Conservation (phyloP, 2,329 filamentous ascomycete genomes). For the Plenodomus lindquistii region DNA sequence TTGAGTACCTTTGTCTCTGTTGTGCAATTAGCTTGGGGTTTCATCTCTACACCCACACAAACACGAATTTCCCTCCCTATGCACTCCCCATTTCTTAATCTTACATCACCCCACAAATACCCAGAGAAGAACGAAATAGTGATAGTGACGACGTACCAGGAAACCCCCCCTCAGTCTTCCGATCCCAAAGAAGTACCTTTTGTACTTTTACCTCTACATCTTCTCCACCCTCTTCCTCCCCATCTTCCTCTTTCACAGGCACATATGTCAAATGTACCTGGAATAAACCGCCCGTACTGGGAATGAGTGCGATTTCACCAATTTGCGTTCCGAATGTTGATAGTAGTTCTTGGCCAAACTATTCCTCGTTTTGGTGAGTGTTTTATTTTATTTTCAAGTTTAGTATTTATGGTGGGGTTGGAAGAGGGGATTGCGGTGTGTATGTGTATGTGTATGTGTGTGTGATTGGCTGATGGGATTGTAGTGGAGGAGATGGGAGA, state of each 20-base stretch:
- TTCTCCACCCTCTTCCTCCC: slow-evolving; percentile 4
- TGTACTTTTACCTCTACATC: slow-evolving; percentile 32
- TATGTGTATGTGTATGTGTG: too few species aligned
- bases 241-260: not conserved
- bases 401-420: too few species aligned
- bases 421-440: too few species aligned
- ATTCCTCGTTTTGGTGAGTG: not conserved
- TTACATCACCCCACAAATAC: not conserved
- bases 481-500: not conserved
- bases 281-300: slow-evolving; percentile 83
- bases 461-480: not conserved
- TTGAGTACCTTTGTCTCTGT: slow-evolving; percentile 87
- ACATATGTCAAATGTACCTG: slow-evolving; percentile 63
- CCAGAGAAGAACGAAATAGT: not conserved
- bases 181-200: slow-evolving; percentile 77
- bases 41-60: not conserved
- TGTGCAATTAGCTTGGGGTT: slow-evolving; percentile 1
- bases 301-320: slow-evolving; percentile 86
- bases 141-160: slow-evolving; percentile 57
- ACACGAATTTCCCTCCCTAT: too few species aligned
- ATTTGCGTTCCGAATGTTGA: slow-evolving; percentile 85
- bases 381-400: not conserved
- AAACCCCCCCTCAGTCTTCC: slow-evolving; percentile 84
- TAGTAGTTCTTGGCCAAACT: slow-evolving; percentile 94
- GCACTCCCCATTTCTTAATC: too few species aligned